These are phyloP conservation scores for Peronospora belbahrii DNA, from an alignment of 352 stramenopile species.

Conservation along the genomic window DNA sequence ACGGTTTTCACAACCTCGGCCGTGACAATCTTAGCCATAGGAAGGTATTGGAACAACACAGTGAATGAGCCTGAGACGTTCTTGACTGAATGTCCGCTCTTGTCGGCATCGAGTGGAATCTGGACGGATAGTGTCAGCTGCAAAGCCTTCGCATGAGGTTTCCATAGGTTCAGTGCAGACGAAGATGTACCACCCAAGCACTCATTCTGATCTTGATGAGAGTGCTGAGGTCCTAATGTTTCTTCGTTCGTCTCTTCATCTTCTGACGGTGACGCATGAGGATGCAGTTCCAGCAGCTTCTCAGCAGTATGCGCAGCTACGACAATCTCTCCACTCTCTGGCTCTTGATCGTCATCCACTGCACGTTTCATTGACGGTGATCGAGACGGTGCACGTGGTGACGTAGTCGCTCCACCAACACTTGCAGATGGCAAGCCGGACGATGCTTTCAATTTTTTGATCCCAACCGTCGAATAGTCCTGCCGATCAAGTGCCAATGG, in stretches of 20 bases:
- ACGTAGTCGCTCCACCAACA: constrained; percentile 8
- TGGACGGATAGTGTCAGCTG: constrained; percentile 39
- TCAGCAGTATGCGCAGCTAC: constrained; percentile 29
- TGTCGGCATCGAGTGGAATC: constrained; percentile 15
- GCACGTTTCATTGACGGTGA: constrained; percentile 40
- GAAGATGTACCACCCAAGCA: constrained; percentile 4
- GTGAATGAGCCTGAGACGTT: constrained; percentile 31
- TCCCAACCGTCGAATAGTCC: constrained; percentile 3
- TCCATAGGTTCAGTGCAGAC: constrained; percentile 36
- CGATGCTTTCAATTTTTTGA: constrained; percentile 41
- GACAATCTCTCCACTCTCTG: constrained; percentile 40
- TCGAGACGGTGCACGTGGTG: constrained; percentile 30
- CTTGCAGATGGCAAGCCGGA: constrained; percentile 28
- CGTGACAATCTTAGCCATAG: constrained; percentile 42
- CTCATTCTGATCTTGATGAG: constrained; percentile 22
- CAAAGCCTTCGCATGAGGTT: constrained; percentile 44
- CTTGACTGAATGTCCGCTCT: constrained; percentile 19
- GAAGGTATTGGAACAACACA: constrained; percentile 62
- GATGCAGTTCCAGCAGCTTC: constrained; percentile 38
- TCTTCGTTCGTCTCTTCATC: constrained; percentile 36
- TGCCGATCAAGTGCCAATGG: constrained; percentile 23
- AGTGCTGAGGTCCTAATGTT: constrained; percentile 8
- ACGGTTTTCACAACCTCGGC: constrained; percentile 38
- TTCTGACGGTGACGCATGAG: constrained; percentile 21
- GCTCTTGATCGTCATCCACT: constrained; percentile 7